Conservation (phyloP, 1,284 basidiomycete species). For the Sporisorium sorghi region DNA sequence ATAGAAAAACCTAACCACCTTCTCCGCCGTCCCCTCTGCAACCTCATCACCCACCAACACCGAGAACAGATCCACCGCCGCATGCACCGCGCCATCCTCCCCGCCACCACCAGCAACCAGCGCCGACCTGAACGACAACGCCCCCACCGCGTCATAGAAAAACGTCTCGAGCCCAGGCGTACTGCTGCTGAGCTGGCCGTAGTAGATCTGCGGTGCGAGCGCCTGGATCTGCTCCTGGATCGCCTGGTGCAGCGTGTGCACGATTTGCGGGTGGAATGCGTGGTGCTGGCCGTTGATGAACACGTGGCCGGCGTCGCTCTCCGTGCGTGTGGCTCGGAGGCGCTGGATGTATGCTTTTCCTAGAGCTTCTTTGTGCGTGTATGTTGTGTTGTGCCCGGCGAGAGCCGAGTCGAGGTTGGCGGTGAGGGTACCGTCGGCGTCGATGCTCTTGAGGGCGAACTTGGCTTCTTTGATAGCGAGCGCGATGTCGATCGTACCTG, state of each 20-base stretch:
- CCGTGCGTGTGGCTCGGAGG: conserved; percentile 32
- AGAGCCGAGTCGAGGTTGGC: conserved; percentile 19
- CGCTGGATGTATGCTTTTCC: conserved; percentile 45
- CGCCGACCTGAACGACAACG: conserved; percentile 77
- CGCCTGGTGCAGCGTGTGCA: conserved; percentile 43
- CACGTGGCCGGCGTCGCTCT: conserved; percentile 68
- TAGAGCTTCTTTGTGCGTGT: conserved; percentile 20
- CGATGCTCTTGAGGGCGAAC: conserved; percentile 27
- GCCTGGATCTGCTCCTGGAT: conserved; percentile 50
- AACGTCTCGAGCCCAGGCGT: conserved; percentile 75
- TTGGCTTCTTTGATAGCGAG: conserved; percentile 46
- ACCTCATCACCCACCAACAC: conserved; percentile 18
- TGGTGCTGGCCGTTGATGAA: conserved; percentile 91
- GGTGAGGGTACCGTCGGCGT: conserved; percentile 13
- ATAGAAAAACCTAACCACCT: conserved; percentile 75
- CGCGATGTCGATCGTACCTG: conserved; percentile 25
- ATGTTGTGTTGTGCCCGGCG: conserved; percentile 9
- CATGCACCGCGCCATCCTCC: conserved; percentile 71
- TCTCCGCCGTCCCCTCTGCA: not conserved
- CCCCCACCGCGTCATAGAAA: conserved; percentile 88
- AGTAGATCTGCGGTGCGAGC: conserved; percentile 74
- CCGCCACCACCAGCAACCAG: conserved; percentile 73
- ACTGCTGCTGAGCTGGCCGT: conserved; percentile 75
- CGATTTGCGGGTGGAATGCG: conserved; percentile 76
- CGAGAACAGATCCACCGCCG: conserved; percentile 41